Percentiles rank a stretch among this genome's conserved stretches.
These are phyloP conservation scores for Aspergillus fijiensis DNA, from an alignment of 2,329 filamentous ascomycete genomes.

Conservation along the genomic window DNA sequence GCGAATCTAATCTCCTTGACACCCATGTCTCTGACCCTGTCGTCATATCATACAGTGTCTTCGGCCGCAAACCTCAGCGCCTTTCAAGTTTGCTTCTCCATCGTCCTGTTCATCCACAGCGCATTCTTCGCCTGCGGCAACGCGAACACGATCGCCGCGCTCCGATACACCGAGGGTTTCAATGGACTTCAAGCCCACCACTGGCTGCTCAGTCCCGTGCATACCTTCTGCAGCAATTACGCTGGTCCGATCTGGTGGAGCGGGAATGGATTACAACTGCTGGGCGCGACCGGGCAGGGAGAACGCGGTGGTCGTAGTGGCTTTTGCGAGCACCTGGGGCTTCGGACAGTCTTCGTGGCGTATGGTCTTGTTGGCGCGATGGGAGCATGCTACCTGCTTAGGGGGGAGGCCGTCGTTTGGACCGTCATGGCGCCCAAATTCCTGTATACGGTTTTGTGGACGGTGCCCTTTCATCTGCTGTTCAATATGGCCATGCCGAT, in stretches of 20 bases:
- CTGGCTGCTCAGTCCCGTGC: constrained; percentile 1
- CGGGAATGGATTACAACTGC: not conserved
- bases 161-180: not conserved
- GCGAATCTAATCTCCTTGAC: too few species aligned
- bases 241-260: not conserved
- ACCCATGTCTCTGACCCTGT: too few species aligned
- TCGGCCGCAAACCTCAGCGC: too few species aligned
- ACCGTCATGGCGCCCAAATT: not conserved
- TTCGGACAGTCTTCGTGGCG: not conserved
- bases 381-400: not conserved
- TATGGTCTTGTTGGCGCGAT: not conserved
- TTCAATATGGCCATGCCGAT: not conserved
- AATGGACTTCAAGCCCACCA: constrained; percentile 1
- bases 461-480: not conserved
- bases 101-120: not conserved
- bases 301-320: not conserved
- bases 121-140: not conserved
- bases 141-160: not conserved
- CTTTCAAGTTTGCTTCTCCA: not conserved
- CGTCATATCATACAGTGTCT: too few species aligned
- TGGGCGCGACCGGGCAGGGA: not conserved
- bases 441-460: not conserved
- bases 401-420: not conserved
- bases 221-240: constrained; percentile 1
- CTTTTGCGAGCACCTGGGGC: not conserved